Conservation (phyloP, 78 protist species). For the Dictyostelium purpureum region DNA sequence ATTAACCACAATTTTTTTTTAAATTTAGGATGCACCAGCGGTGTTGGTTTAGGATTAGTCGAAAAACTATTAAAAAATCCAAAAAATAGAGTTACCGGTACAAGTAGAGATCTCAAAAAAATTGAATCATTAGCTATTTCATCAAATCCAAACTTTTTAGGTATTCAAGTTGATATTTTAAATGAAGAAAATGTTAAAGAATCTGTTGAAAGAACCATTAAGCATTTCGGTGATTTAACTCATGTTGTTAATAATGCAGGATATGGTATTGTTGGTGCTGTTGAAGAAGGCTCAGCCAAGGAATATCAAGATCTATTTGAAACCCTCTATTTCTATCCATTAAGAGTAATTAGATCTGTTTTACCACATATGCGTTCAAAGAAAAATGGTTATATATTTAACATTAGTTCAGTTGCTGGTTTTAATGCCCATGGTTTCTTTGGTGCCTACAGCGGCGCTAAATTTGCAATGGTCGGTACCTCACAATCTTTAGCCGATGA, state of each 20-base stretch:
- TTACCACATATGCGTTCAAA: background rate
- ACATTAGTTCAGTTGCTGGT: no score
- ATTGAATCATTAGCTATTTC: background rate
- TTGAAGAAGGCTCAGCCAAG: background rate
- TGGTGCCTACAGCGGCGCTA: background rate
- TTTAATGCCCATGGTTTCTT: background rate
- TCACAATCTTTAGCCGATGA: background rate
- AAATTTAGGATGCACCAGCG: no score
- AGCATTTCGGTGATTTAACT: background rate
- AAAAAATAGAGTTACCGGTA: constrained; percentile 1
- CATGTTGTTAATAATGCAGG: background rate
- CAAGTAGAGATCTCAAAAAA: background rate
- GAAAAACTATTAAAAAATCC: no score
- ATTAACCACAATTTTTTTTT: no score
- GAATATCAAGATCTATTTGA: background rate
- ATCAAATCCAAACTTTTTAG: background rate
- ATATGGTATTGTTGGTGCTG: background rate
- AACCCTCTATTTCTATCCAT: background rate
- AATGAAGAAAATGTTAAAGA: background rate
- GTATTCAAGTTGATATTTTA: background rate
- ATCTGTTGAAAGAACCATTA: background rate
- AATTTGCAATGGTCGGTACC: background rate
- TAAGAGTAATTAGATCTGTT: background rate
- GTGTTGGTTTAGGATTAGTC: no score
- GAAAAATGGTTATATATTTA: background rate